Base-by-base conservation (phyloP, 75 land plant genomes). In the Chamaecyparis obtusa region DNA sequence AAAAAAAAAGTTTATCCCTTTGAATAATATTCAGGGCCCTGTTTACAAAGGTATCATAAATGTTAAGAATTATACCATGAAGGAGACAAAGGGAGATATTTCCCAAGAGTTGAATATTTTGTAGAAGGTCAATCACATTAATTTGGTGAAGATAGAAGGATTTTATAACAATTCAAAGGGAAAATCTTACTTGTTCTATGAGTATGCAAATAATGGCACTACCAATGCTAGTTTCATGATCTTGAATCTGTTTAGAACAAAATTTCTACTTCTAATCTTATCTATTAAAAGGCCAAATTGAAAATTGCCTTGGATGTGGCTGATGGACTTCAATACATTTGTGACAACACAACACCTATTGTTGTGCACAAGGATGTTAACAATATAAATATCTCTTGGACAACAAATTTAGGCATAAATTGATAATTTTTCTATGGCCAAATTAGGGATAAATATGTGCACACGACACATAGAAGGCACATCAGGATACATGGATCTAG, bases 391-490 rank as follows among this genome's bases (percentile, higher is more conserved):
- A n/a, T n/a, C n/a, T n/a, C n/a, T n/a, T n/a, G n/a, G n/a, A 98
- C 86, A 84, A 82, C 30, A 88, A 83, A 43, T 88, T 98, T 90
- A 88, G 16, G 99, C 97, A 54, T 96, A 98, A 84, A 88, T 98
- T 48, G 97, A 98, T 75, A 96, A 96, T 85, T 98, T 98, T n/a
- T 84, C 95, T 7, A 90, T 98, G 60, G 98, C 98, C 49, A 93
- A 90, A 77, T 91, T 95, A 7, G 96, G 94, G 32, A 89, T 89
- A 90, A 89, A 92, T 44, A 89, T 92, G 85, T 90, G 93, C 72
- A 98, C 99, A 19, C 88, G 92, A 90, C 94, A 96, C 93, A 94
- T 98, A 39, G 91, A 92, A 48, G 99, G 99, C 33, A 98, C 98
- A 2, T 88, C 87, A 43, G 99, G 99, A 21, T 98, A 98, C 88